Percentiles rank a stretch among this genome's conserved stretches.
phyloP scores from a whole-genome alignment of 441 rosid species.

The Gossypium lobatum region DNA sequence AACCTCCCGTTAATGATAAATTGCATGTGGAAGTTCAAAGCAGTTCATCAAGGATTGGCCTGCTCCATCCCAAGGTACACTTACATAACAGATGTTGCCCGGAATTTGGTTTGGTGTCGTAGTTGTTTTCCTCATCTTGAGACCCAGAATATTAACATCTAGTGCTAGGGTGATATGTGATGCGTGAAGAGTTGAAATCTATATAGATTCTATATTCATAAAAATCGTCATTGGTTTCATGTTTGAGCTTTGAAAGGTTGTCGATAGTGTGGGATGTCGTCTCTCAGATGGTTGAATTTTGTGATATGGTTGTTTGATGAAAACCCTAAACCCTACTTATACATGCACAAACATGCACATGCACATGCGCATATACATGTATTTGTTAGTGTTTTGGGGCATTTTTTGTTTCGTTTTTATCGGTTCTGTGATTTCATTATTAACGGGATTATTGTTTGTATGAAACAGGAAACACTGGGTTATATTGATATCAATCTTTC shows the following conservation, averaged over 20 bases:
- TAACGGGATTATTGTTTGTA: slow-evolving; percentile 7
- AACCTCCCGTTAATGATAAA: slow-evolving; percentile 69
- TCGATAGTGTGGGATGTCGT: background rate
- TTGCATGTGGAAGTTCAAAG: slow-evolving; percentile 83
- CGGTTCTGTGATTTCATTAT: background rate
- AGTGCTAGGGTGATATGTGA: background rate
- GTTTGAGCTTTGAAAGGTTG: background rate
- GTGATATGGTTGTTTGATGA: background rate
- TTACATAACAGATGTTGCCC: background rate
- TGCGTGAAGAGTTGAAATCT: background rate
- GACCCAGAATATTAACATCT: background rate
- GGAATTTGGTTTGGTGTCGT: background rate
- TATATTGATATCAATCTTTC: slow-evolving; percentile 61
- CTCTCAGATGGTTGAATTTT: background rate
- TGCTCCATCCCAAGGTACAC: slow-evolving; percentile 81
- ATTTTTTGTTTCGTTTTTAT: background rate
- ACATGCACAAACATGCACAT: background rate
- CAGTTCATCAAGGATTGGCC: slow-evolving; percentile 69
- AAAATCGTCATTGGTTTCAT: background rate
- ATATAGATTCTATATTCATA: background rate
- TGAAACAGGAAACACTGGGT: slow-evolving; percentile 71
- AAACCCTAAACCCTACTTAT: background rate
- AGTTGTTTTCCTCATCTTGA: background rate
- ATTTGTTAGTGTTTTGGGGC: background rate
- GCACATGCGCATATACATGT: background rate